Conservation (phyloP, 2,329 filamentous ascomycete genomes). For the Cladosporium velox region DNA sequence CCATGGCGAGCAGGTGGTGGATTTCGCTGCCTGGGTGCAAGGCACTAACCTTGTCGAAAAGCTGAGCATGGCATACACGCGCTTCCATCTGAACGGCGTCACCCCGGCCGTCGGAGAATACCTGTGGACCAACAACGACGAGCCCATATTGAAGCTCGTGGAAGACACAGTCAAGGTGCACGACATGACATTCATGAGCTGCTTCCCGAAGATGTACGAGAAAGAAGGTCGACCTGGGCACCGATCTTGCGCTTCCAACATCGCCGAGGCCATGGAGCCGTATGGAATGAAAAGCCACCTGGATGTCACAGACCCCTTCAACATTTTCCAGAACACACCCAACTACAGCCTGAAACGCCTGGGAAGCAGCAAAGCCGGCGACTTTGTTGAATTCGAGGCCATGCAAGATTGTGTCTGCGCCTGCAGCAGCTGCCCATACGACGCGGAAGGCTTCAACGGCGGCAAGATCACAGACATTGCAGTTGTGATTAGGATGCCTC, state of each 20-base stretch:
- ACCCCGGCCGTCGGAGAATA: slow-evolving; percentile 41
- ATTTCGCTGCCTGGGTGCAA: slow-evolving; percentile 43
- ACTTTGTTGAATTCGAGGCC: slow-evolving; percentile 44
- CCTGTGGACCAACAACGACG: slow-evolving; percentile 42
- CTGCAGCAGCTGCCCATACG: slow-evolving; percentile 44
- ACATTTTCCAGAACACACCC: slow-evolving; percentile 46
- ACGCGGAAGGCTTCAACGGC: slow-evolving; percentile 42
- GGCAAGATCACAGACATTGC: slow-evolving; percentile 43
- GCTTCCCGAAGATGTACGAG: slow-evolving; percentile 42
- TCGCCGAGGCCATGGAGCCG: slow-evolving; percentile 41
- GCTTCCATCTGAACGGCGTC: slow-evolving; percentile 40
- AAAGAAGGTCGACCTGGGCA: slow-evolving; percentile 39
- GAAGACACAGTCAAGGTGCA: slow-evolving; percentile 44
- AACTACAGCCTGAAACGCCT: slow-evolving; percentile 42
- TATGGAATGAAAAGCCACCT: slow-evolving; percentile 39
- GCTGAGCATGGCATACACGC: slow-evolving; percentile 43
- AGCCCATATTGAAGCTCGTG: slow-evolving; percentile 39
- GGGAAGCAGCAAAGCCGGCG: slow-evolving; percentile 41
- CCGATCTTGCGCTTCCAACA: slow-evolving; percentile 42
- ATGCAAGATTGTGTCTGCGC: slow-evolving; percentile 40
- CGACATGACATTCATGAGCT: slow-evolving; percentile 46
- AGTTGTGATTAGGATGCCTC: slow-evolving; percentile 34
- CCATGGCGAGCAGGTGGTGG: slow-evolving; percentile 44
- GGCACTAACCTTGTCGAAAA: slow-evolving; percentile 37
- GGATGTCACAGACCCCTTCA: slow-evolving; percentile 43